Percentiles rank a stretch among this genome's conserved stretches.
Conservation (phyloP, 2,329 filamentous ascomycete species). For the Hypomyces rosellus region DNA sequence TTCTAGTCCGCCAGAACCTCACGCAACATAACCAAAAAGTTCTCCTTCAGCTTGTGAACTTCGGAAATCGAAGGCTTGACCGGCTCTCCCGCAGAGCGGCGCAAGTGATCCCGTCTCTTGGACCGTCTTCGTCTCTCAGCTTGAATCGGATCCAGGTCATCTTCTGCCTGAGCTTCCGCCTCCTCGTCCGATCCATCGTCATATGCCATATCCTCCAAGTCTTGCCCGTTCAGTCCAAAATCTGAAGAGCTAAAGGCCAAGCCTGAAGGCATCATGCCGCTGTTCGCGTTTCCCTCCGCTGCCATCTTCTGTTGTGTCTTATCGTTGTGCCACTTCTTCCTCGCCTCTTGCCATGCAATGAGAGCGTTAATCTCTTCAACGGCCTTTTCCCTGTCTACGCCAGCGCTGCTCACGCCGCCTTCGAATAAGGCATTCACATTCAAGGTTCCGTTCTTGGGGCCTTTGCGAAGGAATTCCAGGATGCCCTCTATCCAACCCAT, state of each 20-base stretch:
- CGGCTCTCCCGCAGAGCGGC: conserved; percentile 76
- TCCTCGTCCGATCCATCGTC: conserved; percentile 64
- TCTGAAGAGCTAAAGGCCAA: conserved; percentile 69
- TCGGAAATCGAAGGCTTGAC: conserved; percentile 73
- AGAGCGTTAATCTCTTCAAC: conserved; percentile 76
- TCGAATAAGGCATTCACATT: conserved; percentile 94
- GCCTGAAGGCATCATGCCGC: conserved; percentile 46
- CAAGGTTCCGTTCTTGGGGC: conserved; percentile 76
- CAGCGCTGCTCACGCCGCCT: conserved; percentile 61
- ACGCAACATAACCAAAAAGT: conserved; percentile 76
- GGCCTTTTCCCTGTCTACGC: conserved; percentile 65
- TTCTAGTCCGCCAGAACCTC: conserved; percentile 67
- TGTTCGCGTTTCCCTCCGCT: conserved; percentile 55
- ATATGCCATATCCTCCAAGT: conserved; percentile 79
- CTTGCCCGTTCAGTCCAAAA: conserved; percentile 83
- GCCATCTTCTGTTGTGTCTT: conserved; percentile 99
- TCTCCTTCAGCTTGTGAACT: conserved; percentile 70
- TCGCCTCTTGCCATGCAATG: conserved; percentile 87
- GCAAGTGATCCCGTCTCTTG: conserved; percentile 72
- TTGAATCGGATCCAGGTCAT: conserved; percentile 79
- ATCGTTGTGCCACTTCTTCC: conserved; percentile 97
- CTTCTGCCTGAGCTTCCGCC: conserved; percentile 69
- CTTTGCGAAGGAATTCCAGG: conserved; percentile 82
- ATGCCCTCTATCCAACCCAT: conserved; percentile 98
- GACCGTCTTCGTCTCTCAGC: conserved; percentile 74